Percentiles rank a stretch among this genome's conserved stretches.
These are phyloP conservation scores for Verticillium nubilum DNA, from an alignment of 2,329 filamentous ascomycete species.

Conservation along the genomic window DNA sequence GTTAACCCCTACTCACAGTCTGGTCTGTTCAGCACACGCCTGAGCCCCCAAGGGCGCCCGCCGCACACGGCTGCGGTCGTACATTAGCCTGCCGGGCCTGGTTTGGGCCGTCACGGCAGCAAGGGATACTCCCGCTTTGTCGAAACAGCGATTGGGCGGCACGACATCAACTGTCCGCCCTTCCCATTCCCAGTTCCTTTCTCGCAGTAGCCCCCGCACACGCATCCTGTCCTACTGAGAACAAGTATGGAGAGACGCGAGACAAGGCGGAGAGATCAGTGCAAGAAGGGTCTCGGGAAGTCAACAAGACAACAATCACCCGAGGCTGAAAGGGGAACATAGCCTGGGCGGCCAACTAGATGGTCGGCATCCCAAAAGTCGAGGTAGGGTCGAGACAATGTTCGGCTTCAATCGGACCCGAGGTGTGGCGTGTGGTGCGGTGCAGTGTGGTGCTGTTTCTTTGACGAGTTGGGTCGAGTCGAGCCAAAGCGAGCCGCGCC, in stretches of 20 bases:
- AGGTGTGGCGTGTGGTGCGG: too few species aligned
- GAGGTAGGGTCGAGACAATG: too few species aligned
- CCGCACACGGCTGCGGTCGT: background rate
- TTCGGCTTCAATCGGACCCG: too few species aligned
- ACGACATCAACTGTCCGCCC: slow-evolving; percentile 11
- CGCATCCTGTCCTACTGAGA: background rate
- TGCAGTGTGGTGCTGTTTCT: too few species aligned
- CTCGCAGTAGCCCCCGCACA: slow-evolving; percentile 4
- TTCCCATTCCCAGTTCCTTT: slow-evolving; percentile 11
- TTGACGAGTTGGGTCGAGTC: too few species aligned
- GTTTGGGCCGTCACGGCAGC: background rate
- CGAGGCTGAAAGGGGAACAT: too few species aligned
- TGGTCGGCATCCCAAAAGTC: too few species aligned
- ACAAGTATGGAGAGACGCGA: background rate
- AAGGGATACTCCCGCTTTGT: background rate
- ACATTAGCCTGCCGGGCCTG: background rate
- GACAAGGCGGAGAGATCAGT: background rate
- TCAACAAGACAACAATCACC: background rate
- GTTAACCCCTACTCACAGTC: background rate
- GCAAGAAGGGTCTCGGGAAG: background rate
- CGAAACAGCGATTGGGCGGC: slow-evolving; percentile 5
- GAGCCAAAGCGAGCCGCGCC: too few species aligned
- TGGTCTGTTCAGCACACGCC: background rate
- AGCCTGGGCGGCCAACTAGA: too few species aligned
- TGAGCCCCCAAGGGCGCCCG: background rate